Base-by-base conservation (phyloP, 108 stramenopile genomes). In the Fragilariopsis cylindrus region DNA sequence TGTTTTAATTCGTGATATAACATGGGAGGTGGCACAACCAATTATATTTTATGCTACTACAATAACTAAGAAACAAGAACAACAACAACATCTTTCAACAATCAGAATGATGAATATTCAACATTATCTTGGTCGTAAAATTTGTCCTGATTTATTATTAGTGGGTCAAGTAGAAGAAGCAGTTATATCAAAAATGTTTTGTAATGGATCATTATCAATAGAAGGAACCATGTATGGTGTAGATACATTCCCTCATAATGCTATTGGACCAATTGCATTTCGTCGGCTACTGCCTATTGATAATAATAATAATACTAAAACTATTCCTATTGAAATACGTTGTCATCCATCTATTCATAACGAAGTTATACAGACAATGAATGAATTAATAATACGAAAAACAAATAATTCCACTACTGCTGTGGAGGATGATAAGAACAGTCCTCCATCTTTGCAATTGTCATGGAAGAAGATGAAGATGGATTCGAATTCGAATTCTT, bases 1-100 rank as follows among this genome's bases (percentile, higher is more conserved):
- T 45, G 66, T 71, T 1, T 21, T 82, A 5, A 48, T 94, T 30
- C 87, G 88, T 57, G 93, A 94, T 81, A 77, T 81, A 43, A 53
- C 11, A 53, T 53, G 52, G 52, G 52, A 53, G 1, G 13, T 15
- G 0, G 15, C 11, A 53, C 11, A 15, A 53, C 11, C 15, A 52
- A 13, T 9, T 13, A 3, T 1, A 52, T 50, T 42, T 7, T 15
- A 46, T 43, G 65, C 65, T 48, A 16, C 65, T 48, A 16, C 44
- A 18, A 30, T 30, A 30, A 39, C 8, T 2, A 60, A 18, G 44
- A 5, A 3, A 47, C 65, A 66, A 15, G 11, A 19, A 42, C n/a
- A 41, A 7, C 1, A 50, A 3, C 67, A 47, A 3, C 48, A 47
- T 45, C 9, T 71, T 9, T 21, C 43, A 4, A 43, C 57, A 3